These are phyloP conservation scores for Exophiala xenobiotica DNA, from an alignment of 2,329 filamentous ascomycete genomes.

Conservation along the genomic window DNA sequence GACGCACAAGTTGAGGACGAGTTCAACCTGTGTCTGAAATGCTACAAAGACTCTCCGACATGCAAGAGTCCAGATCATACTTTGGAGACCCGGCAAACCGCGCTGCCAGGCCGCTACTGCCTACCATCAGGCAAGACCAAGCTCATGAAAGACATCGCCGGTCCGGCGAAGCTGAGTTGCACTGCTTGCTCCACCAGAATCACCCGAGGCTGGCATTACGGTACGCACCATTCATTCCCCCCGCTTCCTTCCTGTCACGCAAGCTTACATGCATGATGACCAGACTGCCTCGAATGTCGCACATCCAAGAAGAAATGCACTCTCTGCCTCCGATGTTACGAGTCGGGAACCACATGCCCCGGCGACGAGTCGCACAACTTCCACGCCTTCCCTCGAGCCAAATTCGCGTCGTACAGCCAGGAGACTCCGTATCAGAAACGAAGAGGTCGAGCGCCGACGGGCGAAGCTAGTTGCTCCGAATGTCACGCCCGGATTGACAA, in stretches of 20 bases:
- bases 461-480: not conserved
- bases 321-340: not conserved
- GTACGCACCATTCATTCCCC: not conserved
- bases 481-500: not conserved
- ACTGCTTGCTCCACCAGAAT: not conserved
- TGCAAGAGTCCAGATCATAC: not conserved
- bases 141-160: not conserved
- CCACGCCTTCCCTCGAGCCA: not conserved
- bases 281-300: constrained; percentile 1
- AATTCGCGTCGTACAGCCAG: not conserved
- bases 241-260: not conserved
- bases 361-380: not conserved
- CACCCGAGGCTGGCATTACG: not conserved
- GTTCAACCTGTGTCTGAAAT: not conserved
- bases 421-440: not conserved
- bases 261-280: not conserved
- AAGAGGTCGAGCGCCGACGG: not conserved
- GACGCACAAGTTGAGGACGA: not conserved
- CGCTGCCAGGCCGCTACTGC: not conserved
- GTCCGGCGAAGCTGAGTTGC: not conserved
- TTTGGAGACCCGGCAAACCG: not conserved
- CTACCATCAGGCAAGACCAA: not conserved
- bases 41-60: not conserved
- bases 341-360: not conserved
- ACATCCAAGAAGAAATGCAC: not conserved